These are phyloP conservation scores for Pigoraptor vietnamica DNA, from an alignment of 78 protist genomes.

Conservation along the genomic window DNA sequence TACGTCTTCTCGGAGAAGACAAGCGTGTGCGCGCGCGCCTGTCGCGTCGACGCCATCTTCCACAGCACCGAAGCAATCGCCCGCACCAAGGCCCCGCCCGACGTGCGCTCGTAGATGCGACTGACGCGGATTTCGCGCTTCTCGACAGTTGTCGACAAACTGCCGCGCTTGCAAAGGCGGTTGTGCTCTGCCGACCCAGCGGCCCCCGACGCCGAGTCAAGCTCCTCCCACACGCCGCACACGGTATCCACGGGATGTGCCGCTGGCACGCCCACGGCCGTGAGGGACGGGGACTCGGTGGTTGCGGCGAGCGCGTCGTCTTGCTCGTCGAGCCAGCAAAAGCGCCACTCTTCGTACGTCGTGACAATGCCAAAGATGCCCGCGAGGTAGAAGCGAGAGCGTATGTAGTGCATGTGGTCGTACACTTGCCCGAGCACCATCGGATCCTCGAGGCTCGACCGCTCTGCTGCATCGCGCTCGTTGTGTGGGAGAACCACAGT, in stretches of 20 bases:
- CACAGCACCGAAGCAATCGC: not conserved
- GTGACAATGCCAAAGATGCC: not conserved
- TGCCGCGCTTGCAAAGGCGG: too few relatives aligned
- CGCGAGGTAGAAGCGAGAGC: not conserved
- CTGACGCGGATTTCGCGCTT: not conserved
- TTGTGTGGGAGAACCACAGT: not conserved
- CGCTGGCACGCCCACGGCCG: not conserved
- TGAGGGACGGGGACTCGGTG: not conserved
- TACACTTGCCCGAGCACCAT: not conserved
- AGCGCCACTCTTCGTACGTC: not conserved
- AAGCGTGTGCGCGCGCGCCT: not conserved
- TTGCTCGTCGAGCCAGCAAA: not conserved
- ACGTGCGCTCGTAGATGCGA: not conserved
- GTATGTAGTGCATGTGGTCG: not conserved
- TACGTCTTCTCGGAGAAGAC: not conserved
- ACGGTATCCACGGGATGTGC: not conserved
- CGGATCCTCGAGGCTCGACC: not conserved
- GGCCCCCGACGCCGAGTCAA: not conserved
- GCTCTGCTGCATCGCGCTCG: not conserved
- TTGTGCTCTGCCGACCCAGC: not conserved
- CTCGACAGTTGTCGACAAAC: not conserved
- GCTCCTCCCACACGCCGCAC: not conserved
- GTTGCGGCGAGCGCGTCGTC: not conserved
- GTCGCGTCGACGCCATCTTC: not conserved
- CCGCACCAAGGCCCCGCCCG: not conserved